Evolutionary conservation across 2,329 filamentous ascomycete species (phyloP).

Genomic region (Cladophialophora chaetospira): DNA sequence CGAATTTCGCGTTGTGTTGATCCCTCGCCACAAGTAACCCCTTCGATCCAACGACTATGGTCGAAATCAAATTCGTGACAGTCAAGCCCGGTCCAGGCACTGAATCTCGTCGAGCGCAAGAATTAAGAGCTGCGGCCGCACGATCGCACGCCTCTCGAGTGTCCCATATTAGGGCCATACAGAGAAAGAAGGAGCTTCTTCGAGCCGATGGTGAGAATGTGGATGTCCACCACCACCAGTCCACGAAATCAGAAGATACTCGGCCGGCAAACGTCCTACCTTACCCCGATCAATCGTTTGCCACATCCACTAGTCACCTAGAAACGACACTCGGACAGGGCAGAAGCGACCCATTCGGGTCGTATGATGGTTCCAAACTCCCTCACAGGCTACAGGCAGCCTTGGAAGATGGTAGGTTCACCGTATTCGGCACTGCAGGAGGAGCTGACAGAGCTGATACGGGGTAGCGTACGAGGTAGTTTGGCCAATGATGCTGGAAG

Average conservation of each 20-base stretch:
- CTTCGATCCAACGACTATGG: too few species aligned
- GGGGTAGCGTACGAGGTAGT: constrained; percentile 1
- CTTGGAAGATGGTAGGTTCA: not conserved
- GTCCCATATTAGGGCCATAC: not conserved
- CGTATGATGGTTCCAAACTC: not conserved
- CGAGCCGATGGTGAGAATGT: not conserved
- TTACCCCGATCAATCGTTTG: too few species aligned
- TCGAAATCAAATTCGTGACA: not conserved
- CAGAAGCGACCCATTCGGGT: not conserved
- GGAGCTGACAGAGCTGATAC: not conserved
- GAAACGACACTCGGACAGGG: not conserved
- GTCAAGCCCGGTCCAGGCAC: not conserved
- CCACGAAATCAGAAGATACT: too few species aligned
- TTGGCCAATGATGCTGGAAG: constrained; percentile 1
- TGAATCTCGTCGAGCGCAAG: not conserved
- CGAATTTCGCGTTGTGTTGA: not conserved
- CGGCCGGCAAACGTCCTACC: too few species aligned
- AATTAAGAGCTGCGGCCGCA: not conserved
- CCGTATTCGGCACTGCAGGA: not conserved
- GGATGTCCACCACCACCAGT: not conserved
- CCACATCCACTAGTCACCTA: not conserved
- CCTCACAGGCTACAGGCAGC: not conserved
- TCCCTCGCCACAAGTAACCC: too few species aligned
- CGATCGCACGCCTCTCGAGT: not conserved
- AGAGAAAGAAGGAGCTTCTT: not conserved